Evolutionary conservation across 768 basidiomycete species (phyloP), one percentile per base, ranked within the genome.

Genomic region (Boletus pseudopeckii): DNA sequence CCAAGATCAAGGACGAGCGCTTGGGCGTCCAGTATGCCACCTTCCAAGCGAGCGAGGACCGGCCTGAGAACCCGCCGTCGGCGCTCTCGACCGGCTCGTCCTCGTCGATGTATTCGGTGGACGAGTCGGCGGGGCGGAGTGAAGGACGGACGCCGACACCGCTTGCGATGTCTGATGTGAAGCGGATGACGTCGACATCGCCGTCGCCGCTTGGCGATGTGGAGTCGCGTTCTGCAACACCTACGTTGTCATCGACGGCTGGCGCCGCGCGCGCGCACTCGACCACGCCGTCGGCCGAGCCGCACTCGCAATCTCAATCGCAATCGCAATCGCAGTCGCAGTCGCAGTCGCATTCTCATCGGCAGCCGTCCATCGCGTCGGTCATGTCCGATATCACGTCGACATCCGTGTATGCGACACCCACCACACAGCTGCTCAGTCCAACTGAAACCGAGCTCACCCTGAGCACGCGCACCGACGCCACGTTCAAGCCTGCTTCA

Each of bases 361-460:
- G 84, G 18, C 82, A 92, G 49, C 82, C 84, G 0, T 90, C 90
- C 0, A 81, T 90, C 52, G 84, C 85, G 1, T 90, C 88, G 28
- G 82, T 88, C 54, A 75, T 89, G 71, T 88, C 90, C 2, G 84
- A 85, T 53, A 59, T 76, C 22, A 65, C 64, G 32, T 64, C 64
- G 14, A 56, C 64, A 3, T 80, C 83, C 69, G 36, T 59, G 17
- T 82, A 84, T 38, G 76, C 75, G 2, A 82, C 82, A 0, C 72
- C 75, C 0, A 68, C 64, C 5, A 45, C 70, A 2, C 65, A 74
- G 45, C 60, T 67, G 11, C 30, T 57, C 39, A 72, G 64, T 39
- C 69, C 70, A 13, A 50, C 44, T 2, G 67, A 58, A 4, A 50
- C 43, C 38, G 64, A 71, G 44, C 18, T 14, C 4, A 7, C 15